These are phyloP conservation scores for Amanita brunnescens DNA, from an alignment of 768 basidiomycete genomes.

Conservation along the genomic window DNA sequence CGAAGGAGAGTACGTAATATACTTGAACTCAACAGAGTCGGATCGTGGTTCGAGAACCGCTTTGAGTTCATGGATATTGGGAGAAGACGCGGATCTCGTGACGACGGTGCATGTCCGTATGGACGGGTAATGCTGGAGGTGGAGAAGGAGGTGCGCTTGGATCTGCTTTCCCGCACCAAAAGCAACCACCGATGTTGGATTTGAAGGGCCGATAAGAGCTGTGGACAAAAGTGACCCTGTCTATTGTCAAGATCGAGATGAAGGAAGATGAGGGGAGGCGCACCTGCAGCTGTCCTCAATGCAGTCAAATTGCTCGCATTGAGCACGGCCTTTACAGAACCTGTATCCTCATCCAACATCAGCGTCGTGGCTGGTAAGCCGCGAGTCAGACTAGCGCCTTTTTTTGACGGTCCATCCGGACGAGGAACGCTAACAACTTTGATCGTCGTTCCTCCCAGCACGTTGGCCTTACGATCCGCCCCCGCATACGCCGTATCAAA, in stretches of 20 bases:
- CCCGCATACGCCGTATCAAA: too few relatives aligned
- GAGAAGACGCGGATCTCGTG: conserved; percentile 43
- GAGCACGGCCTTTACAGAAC: conserved; percentile 62
- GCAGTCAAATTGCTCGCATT: conserved; percentile 77
- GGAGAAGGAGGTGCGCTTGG: conserved; percentile 53
- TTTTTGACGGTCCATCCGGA: conserved; percentile 20
- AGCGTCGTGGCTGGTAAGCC: conserved; percentile 76
- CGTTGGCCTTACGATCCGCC: neutral
- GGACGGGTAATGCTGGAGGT: conserved; percentile 47
- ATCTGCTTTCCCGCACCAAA: conserved; percentile 75
- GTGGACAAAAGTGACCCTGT: conserved; percentile 65
- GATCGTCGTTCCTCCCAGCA: conserved; percentile 44
- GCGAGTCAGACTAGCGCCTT: conserved; percentile 6
- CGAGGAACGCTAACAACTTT: conserved; percentile 79
- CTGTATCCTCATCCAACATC: conserved; percentile 63
- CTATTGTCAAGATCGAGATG: neutral
- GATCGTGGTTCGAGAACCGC: conserved; percentile 16
- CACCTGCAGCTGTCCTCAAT: conserved; percentile 75
- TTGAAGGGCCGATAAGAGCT: conserved; percentile 34
- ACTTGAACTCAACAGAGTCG: conserved; percentile 16
- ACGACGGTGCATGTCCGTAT: conserved; percentile 49
- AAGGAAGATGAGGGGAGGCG: neutral
- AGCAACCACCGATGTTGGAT: conserved; percentile 41
- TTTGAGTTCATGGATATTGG: conserved; percentile 34
- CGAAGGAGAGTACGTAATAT: conserved; percentile 9